Conservation (phyloP, 768 basidiomycete species). For the Amanita molliuscula region DNA sequence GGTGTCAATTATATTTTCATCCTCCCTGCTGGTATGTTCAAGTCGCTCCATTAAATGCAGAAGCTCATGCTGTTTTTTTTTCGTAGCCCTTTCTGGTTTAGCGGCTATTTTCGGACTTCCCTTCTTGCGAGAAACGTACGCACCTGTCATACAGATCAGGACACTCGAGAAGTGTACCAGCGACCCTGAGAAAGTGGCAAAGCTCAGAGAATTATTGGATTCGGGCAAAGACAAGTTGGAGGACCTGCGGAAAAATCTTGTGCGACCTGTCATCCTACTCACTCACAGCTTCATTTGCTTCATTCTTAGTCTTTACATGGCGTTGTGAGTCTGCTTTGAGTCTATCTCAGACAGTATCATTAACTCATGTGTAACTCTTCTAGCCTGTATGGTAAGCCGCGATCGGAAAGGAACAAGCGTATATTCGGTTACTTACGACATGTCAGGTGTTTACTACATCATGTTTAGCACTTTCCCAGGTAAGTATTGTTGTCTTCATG, state of each 20-base stretch:
- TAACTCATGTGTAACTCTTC: not conserved
- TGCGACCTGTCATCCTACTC: slow-evolving; percentile 48
- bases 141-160: slow-evolving; percentile 51
- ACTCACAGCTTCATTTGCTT: slow-evolving; percentile 59
- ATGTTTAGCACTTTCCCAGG: slow-evolving; percentile 63
- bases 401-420: not conserved
- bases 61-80: not conserved
- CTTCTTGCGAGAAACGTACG: slow-evolving; percentile 66
- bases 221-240: slow-evolving; percentile 22
- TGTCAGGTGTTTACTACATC: slow-evolving; percentile 52
- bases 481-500: slow-evolving; percentile 15
- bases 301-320: slow-evolving; percentile 58
- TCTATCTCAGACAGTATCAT: not conserved
- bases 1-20: slow-evolving; percentile 57
- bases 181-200: slow-evolving; percentile 36
- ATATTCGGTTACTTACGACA: not conserved
- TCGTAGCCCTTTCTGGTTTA: slow-evolving; percentile 28
- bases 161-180: slow-evolving; percentile 17
- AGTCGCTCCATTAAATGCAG: too few species aligned
- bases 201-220: slow-evolving; percentile 6
- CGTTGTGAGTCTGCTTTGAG: slow-evolving; percentile 38
- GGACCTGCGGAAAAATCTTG: slow-evolving; percentile 52
- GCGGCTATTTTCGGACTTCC: slow-evolving; percentile 43
- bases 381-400: slow-evolving; percentile 41
- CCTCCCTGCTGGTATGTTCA: slow-evolving; percentile 27